Conservation (phyloP, 108 stramenopile genomes). For the Cylindrotheca fusiformis region DNA sequence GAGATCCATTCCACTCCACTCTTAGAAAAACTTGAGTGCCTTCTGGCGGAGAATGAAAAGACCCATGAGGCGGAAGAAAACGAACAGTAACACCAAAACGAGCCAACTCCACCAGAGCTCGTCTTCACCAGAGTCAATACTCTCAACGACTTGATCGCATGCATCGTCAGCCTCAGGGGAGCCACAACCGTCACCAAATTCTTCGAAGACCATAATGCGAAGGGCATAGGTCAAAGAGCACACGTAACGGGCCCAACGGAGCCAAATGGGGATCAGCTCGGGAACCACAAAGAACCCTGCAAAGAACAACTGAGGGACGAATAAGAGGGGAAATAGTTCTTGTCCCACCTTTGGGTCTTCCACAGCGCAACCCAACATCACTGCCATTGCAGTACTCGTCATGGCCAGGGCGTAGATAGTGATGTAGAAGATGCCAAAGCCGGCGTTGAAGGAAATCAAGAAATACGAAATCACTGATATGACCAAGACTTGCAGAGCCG, state of each 20-base stretch:
- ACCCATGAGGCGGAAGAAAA: slow-evolving; percentile 53
- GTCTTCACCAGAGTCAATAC: slow-evolving; percentile 21
- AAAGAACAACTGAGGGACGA: slow-evolving; percentile 89
- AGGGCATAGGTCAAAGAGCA: slow-evolving; percentile 69
- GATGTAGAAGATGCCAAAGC: slow-evolving; percentile 49
- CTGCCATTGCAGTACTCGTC: slow-evolving; percentile 62
- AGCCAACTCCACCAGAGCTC: slow-evolving; percentile 50
- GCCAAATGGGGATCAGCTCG: slow-evolving; percentile 62
- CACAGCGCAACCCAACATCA: slow-evolving; percentile 63
- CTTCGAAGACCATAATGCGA: slow-evolving; percentile 55
- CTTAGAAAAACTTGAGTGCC: too few relatives aligned
- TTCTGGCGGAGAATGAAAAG: slow-evolving; percentile 55
- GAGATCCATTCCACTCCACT: too few relatives aligned
- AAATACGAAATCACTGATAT: slow-evolving; percentile 51
- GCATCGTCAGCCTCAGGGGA: too few relatives aligned
- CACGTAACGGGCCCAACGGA: slow-evolving; percentile 73
- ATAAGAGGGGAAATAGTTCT: slow-evolving; percentile 68
- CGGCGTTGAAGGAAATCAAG: slow-evolving; percentile 51
- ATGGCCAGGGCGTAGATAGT: slow-evolving; percentile 57
- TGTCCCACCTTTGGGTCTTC: slow-evolving; percentile 63
- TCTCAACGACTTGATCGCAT: slow-evolving; percentile 3
- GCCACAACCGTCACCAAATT: slow-evolving; percentile 58
- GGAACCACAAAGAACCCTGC: slow-evolving; percentile 75
- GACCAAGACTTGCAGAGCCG: slow-evolving; percentile 32
- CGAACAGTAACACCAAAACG: slow-evolving; percentile 45